A percentile compares a stretch with the other conserved stretches of the same genome.
phyloP scores from a whole-genome alignment of 768 basidiomycete genomes.

The Mycena floridula region DNA sequence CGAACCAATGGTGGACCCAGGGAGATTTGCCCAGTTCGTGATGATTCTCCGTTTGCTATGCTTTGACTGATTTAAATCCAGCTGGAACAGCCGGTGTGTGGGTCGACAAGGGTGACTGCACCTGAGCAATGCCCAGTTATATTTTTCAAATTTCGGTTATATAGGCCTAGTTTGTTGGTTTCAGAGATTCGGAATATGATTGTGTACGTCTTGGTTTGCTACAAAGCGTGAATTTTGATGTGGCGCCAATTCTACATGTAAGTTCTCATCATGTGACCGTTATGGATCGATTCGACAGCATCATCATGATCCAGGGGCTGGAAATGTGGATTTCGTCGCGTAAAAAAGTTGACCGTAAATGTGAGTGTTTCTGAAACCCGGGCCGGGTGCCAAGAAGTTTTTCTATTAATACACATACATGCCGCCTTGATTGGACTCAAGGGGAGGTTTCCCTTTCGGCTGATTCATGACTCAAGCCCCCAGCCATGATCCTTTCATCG shows the following conservation, averaged over 20 bases:
- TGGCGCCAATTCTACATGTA: not conserved
- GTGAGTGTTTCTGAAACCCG: not conserved
- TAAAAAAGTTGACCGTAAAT: not conserved
- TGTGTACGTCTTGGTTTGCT: not conserved
- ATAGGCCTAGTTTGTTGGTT: not conserved
- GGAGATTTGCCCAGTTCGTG: slow-evolving; percentile 46
- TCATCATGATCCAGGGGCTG: not conserved
- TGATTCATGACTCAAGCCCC: too few species aligned
- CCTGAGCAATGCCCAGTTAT: not conserved
- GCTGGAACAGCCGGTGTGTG: slow-evolving; percentile 47
- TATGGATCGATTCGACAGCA: too few species aligned
- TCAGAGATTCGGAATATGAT: not conserved
- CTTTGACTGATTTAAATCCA: too few species aligned
- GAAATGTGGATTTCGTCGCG: not conserved
- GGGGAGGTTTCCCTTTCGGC: too few species aligned
- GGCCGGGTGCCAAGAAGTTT: not conserved
- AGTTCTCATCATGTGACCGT: too few species aligned
- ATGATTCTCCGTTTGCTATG: too few species aligned
- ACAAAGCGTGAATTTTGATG: not conserved
- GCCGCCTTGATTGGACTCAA: too few species aligned
- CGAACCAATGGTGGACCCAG: slow-evolving; percentile 60
- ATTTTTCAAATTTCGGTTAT: not conserved
- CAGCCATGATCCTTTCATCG: too few species aligned
- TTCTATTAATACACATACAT: too few species aligned
- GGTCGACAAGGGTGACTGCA: slow-evolving; percentile 52